Base-by-base conservation (phyloP, 139 green algal genomes). In the Edaphochlamys debaryana region DNA sequence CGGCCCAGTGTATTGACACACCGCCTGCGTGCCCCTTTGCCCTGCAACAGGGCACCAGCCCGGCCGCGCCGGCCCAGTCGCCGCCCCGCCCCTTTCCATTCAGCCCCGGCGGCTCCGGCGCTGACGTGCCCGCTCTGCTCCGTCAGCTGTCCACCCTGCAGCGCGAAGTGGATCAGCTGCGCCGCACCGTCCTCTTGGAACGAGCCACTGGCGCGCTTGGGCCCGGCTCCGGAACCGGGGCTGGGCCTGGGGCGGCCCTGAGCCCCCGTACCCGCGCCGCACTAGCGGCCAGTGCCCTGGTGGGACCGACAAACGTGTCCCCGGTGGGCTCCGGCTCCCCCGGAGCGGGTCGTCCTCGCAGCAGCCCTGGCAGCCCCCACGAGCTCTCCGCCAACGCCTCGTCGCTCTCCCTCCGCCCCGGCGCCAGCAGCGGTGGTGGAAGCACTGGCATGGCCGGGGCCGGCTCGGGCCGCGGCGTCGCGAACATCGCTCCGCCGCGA, bases 71-170 rank as follows among this genome's bases (percentile, higher is more conserved):
- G 19, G 25, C 23, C 56, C 15, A 8, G 19, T 32, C 25, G 19
- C 19, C 56, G 23, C 23, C 25, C 23, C 9, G 56, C 56, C 3
- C 56, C 25, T 13, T 67, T 20, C 30, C 60, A 30, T 23, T 11
- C 60, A 4, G 30, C n/a, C 11, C 30, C 60, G 60, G 19, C 60
- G 60, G 17, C 54, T 15, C 54, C 54, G n/a, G n/a, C 60, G 60
- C 60, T 0, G 60, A 67, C 30, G 60, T 67, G 60, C 60, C 37
- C 30, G 29, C 60, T 2, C 9, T 81, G 50, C 60, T 81, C 3
- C 58, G 60, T 37, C 75, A 71, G 40, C 75, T 81, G 40, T 40
- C 75, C 75, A 67, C 64, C 60, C n/a, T 71, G 9, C 40, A 81
- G 75, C 60, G 75, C 23, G 75, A 81, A 19, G 23, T 81, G 75